Evolutionary conservation across 1,139 yeast species (phyloP).

Genomic region (Lodderomyces orthopsilosis): DNA sequence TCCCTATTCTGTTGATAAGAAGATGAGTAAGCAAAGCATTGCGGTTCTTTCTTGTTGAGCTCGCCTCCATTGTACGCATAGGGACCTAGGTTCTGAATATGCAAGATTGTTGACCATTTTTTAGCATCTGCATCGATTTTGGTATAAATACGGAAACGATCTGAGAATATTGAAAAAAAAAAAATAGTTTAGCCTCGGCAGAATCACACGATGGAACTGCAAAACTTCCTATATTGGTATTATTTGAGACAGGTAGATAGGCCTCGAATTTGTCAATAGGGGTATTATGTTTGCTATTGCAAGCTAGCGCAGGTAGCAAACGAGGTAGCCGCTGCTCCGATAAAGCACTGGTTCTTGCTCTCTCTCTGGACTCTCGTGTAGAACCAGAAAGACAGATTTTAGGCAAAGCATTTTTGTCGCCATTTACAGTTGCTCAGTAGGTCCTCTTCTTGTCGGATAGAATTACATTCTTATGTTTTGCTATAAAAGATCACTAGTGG

Average conservation of each 20-base stretch:
- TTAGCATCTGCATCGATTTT: neutral
- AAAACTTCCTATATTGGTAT: too few species aligned
- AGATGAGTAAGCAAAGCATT: neutral
- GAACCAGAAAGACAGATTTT: too few species aligned
- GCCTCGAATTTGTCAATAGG: too few species aligned
- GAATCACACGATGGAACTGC: too few species aligned
- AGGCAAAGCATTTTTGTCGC: too few species aligned
- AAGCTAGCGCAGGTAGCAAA: too few species aligned
- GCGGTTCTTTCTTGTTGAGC: neutral
- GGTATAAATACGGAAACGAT: neutral
- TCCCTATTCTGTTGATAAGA: constrained; percentile 14
- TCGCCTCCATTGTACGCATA: neutral
- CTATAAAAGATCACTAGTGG: neutral
- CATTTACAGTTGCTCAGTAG: too few species aligned
- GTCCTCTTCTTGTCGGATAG: neutral
- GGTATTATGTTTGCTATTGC: too few species aligned
- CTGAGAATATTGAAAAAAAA: neutral
- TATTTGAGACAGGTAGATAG: too few species aligned
- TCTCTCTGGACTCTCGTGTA: too few species aligned
- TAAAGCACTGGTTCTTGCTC: too few species aligned
- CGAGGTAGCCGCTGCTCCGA: too few species aligned
- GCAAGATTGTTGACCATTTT: neutral
- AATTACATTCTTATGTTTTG: neutral
- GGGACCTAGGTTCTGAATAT: neutral
- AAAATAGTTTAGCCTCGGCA: neutral